Evolutionary conservation across 306 rosid species (phyloP), one percentile per base, ranked within the genome.

Genomic region (Pueraria montana): DNA sequence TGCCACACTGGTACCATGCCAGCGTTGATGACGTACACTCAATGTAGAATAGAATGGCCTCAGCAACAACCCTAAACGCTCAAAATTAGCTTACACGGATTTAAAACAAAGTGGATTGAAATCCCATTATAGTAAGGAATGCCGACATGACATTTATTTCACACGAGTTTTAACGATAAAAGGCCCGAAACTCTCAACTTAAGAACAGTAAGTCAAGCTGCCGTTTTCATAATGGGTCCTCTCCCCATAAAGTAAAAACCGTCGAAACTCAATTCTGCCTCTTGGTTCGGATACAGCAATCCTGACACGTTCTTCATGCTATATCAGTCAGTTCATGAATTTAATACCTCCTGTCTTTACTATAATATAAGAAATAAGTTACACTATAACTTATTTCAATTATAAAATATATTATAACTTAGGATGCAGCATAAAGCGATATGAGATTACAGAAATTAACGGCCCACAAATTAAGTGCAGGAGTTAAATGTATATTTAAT

Each of bases 61-160:
- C 40, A 34, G 40, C 40, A 34, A 34, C 40, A 34, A n/a, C n/a
- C n/a, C n/a, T n/a, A n/a, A n/a, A 53, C 2, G 24, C 24, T 53
- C 3, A n/a, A 53, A 53, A 11, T 16, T 16, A 30, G 34, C 2
- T 46, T 46, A 45, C n/a, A 65, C 5, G 16, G 6, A 65, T 48
- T 64, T 3, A 71, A 43, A 45, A 20, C 66, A 34, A 30, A 30
- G 34, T 30, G 1, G 34, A 30, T 30, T 30, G 3, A 30, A 30
- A 30, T 30, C 34, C 34, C 34, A 30, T 30, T 30, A 30, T 30
- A 30, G 7, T 23, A 2, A 59, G 18, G 8, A 52, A 62, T 80
- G 77, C 89, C 89, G 84, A 86, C 89, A 80, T 17, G 53, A 18
- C 65, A 76, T 80, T 76, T 36, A 78, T 18, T 82, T 63, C 23